Evolutionary conservation across 2,329 filamentous ascomycete genomes (phyloP).

Genomic region (Trichophyton equinum): DNA sequence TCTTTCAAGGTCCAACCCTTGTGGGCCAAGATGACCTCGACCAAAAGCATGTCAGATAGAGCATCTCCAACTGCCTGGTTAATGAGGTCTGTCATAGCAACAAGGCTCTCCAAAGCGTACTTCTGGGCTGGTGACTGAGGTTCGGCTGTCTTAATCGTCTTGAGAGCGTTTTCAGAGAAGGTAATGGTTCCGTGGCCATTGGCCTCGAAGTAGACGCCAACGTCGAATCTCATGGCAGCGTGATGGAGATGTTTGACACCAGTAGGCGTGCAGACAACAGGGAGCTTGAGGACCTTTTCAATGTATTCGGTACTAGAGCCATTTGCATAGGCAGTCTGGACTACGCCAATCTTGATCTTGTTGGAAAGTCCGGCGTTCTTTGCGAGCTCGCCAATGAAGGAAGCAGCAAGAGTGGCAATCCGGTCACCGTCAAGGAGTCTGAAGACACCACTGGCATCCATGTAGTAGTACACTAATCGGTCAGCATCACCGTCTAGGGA

Average conservation of each 20-base stretch:
- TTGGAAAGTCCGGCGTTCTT: constrained; percentile 64
- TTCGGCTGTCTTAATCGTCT: constrained; percentile 62
- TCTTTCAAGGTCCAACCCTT: constrained; percentile 82
- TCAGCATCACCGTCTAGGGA: constrained; percentile 94
- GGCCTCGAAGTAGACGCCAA: constrained; percentile 96
- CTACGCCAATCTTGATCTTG: constrained; percentile 79
- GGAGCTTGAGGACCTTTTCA: constrained; percentile 72
- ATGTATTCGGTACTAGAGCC: constrained; percentile 89
- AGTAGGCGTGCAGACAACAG: constrained; percentile 84
- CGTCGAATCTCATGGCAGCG: constrained; percentile 85
- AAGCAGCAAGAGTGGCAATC: constrained; percentile 85
- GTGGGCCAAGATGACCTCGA: constrained; percentile 91
- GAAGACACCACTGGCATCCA: constrained; percentile 70
- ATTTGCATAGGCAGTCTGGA: constrained; percentile 97
- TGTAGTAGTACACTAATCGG: constrained; percentile 88
- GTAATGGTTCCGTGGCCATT: constrained; percentile 96
- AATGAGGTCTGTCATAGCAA: constrained; percentile 76
- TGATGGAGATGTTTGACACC: constrained; percentile 97
- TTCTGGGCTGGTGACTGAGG: constrained; percentile 87
- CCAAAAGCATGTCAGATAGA: constrained; percentile 86
- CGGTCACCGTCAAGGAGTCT: constrained; percentile 91
- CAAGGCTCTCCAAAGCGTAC: constrained; percentile 72
- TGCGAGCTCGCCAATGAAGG: constrained; percentile 82
- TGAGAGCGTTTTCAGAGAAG: constrained; percentile 74
- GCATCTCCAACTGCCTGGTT: constrained; percentile 98